Evolutionary conservation across 352 stramenopile species (phyloP).

Genomic region (Elongisporangium undulatum): DNA sequence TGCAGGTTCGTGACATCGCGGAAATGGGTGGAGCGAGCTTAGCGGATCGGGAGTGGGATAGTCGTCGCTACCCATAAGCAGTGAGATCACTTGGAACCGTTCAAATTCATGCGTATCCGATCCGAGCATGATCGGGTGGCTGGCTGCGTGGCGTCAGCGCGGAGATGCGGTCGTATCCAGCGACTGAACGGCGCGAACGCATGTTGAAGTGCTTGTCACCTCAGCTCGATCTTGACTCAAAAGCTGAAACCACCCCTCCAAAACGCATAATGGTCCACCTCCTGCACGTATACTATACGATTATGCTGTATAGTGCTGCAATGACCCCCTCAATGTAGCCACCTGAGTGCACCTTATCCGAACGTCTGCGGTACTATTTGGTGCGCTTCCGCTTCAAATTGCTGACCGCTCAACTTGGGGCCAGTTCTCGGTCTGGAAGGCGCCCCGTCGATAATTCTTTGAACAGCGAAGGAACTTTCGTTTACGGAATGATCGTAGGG

Average conservation of each 20-base stretch:
- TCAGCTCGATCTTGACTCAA: not conserved
- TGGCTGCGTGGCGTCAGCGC: not conserved
- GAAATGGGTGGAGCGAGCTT: not conserved
- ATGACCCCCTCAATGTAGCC: not conserved
- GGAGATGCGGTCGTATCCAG: not conserved
- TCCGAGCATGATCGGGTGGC: not conserved
- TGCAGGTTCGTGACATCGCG: not conserved
- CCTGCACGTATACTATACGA: not conserved
- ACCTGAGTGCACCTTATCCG: not conserved
- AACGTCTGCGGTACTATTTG: not conserved
- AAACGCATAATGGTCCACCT: not conserved
- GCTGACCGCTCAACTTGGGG: not conserved
- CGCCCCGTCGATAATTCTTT: not conserved
- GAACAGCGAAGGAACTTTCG: not conserved
- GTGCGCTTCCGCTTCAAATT: not conserved
- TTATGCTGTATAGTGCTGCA: not conserved
- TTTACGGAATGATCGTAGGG: not conserved
- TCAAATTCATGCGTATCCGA: not conserved
- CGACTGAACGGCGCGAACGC: not conserved
- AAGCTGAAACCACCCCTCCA: not conserved
- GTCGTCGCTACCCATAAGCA: not conserved
- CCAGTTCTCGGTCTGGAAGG: not conserved
- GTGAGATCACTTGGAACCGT: no score
- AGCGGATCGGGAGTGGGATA: not conserved
- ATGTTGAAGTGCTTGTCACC: not conserved